Conservation (phyloP, 371 early-diverging fungal species). For the Neoconidiobolus thromboides region DNA sequence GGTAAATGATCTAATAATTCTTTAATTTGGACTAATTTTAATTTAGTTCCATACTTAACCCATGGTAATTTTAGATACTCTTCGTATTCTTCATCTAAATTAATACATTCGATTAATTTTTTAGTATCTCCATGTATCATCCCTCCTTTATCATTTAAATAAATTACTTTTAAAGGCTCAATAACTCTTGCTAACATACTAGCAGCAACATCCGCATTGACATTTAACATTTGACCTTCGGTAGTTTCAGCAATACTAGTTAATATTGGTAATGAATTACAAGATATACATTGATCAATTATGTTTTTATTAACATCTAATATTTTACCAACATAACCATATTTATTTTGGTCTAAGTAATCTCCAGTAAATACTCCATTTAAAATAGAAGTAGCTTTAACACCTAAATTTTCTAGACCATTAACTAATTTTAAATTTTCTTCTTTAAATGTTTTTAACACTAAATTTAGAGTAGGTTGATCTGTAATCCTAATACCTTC, state of each 20-base stretch:
- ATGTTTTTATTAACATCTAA: slow-evolving; percentile 72
- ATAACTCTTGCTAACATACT: slow-evolving; percentile 86
- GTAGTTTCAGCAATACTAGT: slow-evolving; percentile 91
- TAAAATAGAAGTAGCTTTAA: slow-evolving; percentile 81
- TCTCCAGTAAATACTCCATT: slow-evolving; percentile 90
- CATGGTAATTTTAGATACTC: slow-evolving; percentile 72
- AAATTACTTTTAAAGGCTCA: slow-evolving; percentile 91
- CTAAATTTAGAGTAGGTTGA: slow-evolving; percentile 72
- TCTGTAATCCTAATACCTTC: slow-evolving; percentile 95
- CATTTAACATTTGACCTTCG: slow-evolving; percentile 88
- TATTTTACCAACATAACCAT: slow-evolving; percentile 83
- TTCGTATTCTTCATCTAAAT: slow-evolving; percentile 74
- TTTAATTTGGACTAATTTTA: slow-evolving; percentile 89
- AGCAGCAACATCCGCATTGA: slow-evolving; percentile 95
- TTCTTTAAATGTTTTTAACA: slow-evolving; percentile 71
- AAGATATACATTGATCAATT: slow-evolving; percentile 75
- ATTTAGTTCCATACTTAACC: slow-evolving; percentile 90
- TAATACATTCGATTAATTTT: slow-evolving; percentile 83
- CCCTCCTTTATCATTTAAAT: slow-evolving; percentile 89
- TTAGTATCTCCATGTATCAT: slow-evolving; percentile 80
- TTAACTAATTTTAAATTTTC: slow-evolving; percentile 91
- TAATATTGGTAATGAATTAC: slow-evolving; percentile 86
- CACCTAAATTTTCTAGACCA: slow-evolving; percentile 83
- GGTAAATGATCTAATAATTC: slow-evolving; percentile 86
- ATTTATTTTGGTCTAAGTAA: slow-evolving; percentile 78